These are phyloP conservation scores for Ogataea degrootiae DNA, from an alignment of 805 yeast species.

Conservation along the genomic window DNA sequence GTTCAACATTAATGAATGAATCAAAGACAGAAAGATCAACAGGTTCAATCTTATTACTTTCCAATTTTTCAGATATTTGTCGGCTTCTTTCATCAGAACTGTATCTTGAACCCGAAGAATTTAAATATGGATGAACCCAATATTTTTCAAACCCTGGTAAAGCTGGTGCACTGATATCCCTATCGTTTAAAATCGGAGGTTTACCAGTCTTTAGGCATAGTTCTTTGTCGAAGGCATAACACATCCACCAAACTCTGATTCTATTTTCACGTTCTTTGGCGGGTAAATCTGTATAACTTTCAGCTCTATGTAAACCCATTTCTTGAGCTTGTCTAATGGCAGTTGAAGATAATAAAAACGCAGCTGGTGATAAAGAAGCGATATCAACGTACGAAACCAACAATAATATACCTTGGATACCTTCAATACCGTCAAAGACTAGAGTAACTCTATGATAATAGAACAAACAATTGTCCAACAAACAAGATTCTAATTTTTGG, in stretches of 20 bases:
- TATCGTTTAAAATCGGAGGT: constrained; percentile 40
- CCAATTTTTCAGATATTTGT: neutral
- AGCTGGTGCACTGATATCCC: constrained; percentile 34
- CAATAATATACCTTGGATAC: constrained; percentile 49
- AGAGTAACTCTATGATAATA: constrained; percentile 49
- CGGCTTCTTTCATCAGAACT: neutral
- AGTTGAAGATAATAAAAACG: constrained; percentile 37
- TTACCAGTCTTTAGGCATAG: constrained; percentile 42
- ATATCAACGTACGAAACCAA: constrained; percentile 37
- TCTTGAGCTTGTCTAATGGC: constrained; percentile 53
- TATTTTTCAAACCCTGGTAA: constrained; percentile 18
- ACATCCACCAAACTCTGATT: constrained; percentile 44
- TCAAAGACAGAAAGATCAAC: constrained; percentile 5
- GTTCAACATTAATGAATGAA: constrained; percentile 16
- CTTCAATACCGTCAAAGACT: constrained; percentile 45
- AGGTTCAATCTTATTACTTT: neutral
- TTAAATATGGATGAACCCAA: constrained; percentile 17
- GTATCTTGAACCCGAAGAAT: neutral
- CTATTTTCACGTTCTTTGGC: constrained; percentile 34
- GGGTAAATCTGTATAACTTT: constrained; percentile 34
- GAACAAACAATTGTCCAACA: constrained; percentile 38
- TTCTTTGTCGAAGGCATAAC: constrained; percentile 44
- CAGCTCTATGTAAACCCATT: constrained; percentile 51
- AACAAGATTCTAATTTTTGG: constrained; percentile 24
- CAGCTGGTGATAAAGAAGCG: constrained; percentile 33